These are phyloP conservation scores for Globisporangium mamillatum DNA, from an alignment of 352 stramenopile genomes.

Conservation along the genomic window DNA sequence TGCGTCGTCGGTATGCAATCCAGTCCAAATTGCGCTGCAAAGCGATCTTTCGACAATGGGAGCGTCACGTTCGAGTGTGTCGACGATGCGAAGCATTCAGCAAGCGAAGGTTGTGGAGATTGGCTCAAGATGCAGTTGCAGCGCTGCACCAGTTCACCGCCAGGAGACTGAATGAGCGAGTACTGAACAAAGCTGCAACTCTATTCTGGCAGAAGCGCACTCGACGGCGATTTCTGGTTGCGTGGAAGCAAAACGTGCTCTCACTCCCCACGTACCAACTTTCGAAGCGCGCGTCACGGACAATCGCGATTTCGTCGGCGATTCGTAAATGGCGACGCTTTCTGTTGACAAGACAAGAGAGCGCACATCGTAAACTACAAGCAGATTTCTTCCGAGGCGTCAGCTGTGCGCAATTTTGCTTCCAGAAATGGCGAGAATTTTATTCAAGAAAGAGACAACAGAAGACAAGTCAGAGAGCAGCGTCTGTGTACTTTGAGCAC, in stretches of 20 bases:
- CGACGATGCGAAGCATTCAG: background rate
- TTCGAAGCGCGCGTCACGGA: constrained; percentile 1
- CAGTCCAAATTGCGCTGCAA: background rate
- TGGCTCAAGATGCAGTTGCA: background rate
- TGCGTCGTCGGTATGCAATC: background rate
- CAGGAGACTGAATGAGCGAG: constrained; percentile 3
- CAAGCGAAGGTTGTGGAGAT: background rate
- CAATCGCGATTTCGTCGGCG: constrained; percentile 6
- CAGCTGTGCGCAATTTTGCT: constrained; percentile 2
- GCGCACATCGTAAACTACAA: constrained; percentile 19
- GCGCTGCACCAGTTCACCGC: background rate
- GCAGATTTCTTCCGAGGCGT: constrained; percentile 31
- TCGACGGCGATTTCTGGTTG: constrained; percentile 1
- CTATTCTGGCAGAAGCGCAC: constrained; percentile 5
- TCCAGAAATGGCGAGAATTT: constrained; percentile 6
- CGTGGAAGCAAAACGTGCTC: constrained; percentile 1
- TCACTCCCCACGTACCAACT: background rate
- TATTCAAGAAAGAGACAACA: constrained; percentile 2
- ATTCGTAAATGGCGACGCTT: constrained; percentile 15
- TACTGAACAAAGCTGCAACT: constrained; percentile 1
- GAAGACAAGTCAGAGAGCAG: background rate
- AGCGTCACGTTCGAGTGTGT: background rate
- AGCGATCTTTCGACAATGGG: background rate
- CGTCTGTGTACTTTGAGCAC: background rate
- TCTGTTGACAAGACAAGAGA: constrained; percentile 7